Evolutionary conservation across 106 monocot genomes (phyloP).

Genomic region (Dioscorea alata): DNA sequence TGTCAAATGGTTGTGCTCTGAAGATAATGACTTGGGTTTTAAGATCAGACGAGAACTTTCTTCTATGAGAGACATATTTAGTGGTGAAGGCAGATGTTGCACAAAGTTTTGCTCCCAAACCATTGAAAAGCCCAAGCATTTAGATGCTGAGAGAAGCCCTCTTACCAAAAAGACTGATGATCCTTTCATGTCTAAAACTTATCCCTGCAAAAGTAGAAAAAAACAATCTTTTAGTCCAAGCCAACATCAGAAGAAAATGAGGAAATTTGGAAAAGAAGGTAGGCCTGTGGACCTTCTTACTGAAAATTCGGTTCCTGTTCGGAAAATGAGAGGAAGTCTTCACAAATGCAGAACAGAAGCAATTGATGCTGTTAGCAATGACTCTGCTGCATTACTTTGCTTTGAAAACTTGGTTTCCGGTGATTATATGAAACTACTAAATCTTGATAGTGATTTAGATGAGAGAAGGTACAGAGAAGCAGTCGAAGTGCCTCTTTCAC

Average conservation of each 20-base stretch:
- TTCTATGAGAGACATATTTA: conserved; percentile 14
- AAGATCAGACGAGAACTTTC: conserved; percentile 6
- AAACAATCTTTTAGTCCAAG: conserved; percentile 4
- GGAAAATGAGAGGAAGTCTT: conserved; percentile 11
- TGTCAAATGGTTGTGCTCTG: conserved; percentile 9
- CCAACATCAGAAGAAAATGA: conserved; percentile 5
- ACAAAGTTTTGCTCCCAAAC: background rate
- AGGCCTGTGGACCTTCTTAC: background rate
- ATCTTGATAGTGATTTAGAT: conserved; percentile 57
- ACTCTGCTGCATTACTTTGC: conserved; percentile 11
- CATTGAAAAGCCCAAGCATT: background rate
- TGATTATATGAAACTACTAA: conserved; percentile 51
- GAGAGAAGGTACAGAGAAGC: conserved; percentile 63
- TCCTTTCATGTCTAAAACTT: background rate
- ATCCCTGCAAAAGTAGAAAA: background rate
- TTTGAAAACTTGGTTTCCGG: conserved; percentile 40
- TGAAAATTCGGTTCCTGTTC: conserved; percentile 3
- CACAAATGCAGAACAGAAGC: background rate
- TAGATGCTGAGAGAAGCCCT: background rate
- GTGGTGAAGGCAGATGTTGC: background rate
- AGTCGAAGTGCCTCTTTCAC: conserved; percentile 66
- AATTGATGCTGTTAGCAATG: conserved; percentile 5
- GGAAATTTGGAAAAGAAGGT: background rate
- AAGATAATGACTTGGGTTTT: conserved; percentile 3
- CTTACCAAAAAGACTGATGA: conserved; percentile 4